These are phyloP conservation scores for Scytalidium lignicola DNA, from an alignment of 2,329 filamentous ascomycete species.

Conservation along the genomic window DNA sequence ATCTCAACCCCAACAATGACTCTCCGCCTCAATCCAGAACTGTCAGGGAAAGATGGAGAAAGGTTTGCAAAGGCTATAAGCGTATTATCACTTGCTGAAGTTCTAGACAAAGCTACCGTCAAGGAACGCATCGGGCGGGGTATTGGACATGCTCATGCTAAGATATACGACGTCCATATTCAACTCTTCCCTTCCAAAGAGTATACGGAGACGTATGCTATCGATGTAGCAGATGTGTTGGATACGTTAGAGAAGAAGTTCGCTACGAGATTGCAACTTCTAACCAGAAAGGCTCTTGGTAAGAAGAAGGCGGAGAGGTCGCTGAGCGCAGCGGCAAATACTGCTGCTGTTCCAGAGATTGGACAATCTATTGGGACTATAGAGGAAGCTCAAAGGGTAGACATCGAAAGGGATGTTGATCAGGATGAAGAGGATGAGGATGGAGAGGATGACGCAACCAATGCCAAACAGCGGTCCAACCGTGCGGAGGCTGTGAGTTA, in stretches of 20 bases:
- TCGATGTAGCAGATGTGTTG: conserved; percentile 71
- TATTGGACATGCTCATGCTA: conserved; percentile 63
- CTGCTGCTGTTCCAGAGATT: conserved; percentile 72
- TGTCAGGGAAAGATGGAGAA: conserved; percentile 63
- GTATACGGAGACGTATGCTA: conserved; percentile 81
- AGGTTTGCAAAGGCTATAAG: conserved; percentile 90
- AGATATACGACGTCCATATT: conserved; percentile 77
- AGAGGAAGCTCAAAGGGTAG: conserved; percentile 40
- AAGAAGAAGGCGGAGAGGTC: conserved; percentile 68
- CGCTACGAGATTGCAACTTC: conserved; percentile 63
- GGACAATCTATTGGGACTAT: conserved; percentile 55
- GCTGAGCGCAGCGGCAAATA: conserved; percentile 49
- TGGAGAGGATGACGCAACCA: conserved; percentile 73
- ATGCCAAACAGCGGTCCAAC: conserved; percentile 69
- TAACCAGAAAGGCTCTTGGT: conserved; percentile 71
- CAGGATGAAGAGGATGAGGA: conserved; percentile 59
- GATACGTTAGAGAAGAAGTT: conserved; percentile 76
- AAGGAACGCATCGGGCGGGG: conserved; percentile 75
- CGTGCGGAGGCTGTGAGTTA: conserved; percentile 81
- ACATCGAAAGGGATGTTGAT: conserved; percentile 32
- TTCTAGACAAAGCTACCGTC: conserved; percentile 76
- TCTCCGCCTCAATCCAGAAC: conserved; percentile 67
- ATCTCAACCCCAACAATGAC: conserved; percentile 93
- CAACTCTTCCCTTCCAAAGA: conserved; percentile 81
- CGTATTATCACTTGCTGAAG: conserved; percentile 74